Percentiles rank a stretch among this genome's conserved stretches.
Evolutionary conservation across 2,329 filamentous ascomycete species (phyloP).

Genomic region (Xylariaceae sp.): DNA sequence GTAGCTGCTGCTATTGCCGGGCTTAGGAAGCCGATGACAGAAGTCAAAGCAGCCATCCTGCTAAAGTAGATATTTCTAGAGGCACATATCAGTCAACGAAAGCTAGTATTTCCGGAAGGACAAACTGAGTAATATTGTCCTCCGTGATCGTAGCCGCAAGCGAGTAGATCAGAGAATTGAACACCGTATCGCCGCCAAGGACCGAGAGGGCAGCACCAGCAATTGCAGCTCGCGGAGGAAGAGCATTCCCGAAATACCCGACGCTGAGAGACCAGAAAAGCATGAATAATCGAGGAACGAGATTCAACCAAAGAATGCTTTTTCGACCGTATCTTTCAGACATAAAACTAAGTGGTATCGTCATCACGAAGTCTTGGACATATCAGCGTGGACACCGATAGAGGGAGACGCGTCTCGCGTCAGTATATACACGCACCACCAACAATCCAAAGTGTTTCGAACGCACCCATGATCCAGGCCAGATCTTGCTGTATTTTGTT

Average conservation of each 20-base stretch:
- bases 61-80: conserved; percentile 55
- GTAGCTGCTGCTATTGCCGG: conserved; percentile 53
- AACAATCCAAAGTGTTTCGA: conserved; percentile 57
- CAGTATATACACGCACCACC: conserved; percentile 46
- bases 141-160: conserved; percentile 52
- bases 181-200: conserved; percentile 56
- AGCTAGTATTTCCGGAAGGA: background rate
- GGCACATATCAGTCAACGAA: conserved; percentile 21
- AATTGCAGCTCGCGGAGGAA: conserved; percentile 49
- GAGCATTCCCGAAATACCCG: conserved; percentile 44
- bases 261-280: conserved; percentile 48
- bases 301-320: conserved; percentile 50
- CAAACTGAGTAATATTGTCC: conserved; percentile 47
- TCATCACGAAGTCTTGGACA: conserved; percentile 53
- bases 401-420: background rate
- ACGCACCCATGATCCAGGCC: conserved; percentile 57
- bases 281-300: conserved; percentile 49
- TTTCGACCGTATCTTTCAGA: conserved; percentile 51
- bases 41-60: conserved; percentile 56
- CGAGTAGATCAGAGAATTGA: conserved; percentile 56
- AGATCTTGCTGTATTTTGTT: conserved; percentile 56
- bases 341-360: conserved; percentile 54
- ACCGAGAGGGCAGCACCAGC: conserved; percentile 50
- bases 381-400: conserved; percentile 1
- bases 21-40: conserved; percentile 53